phyloP scores from a whole-genome alignment of 805 yeast genomes.

The Starmerella etchellsii region DNA sequence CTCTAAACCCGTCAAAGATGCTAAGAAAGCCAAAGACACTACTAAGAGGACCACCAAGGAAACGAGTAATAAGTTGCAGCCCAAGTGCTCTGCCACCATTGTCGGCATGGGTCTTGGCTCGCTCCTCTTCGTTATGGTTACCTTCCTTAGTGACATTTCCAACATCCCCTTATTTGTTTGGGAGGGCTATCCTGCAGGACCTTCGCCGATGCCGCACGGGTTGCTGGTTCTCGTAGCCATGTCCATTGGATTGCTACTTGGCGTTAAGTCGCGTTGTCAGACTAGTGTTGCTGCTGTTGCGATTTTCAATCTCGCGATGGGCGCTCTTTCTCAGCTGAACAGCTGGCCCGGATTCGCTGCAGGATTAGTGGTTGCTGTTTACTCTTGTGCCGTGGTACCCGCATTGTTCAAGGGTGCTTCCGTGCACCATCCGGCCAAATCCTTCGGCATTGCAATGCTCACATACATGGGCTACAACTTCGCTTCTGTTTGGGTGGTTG shows the following conservation, averaged over 20 bases:
- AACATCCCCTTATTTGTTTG: conserved; percentile 89
- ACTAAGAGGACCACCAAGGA: background rate
- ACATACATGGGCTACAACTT: conserved; percentile 48
- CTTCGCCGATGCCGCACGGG: conserved; percentile 79
- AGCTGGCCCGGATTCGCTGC: conserved; percentile 72
- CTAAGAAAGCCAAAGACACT: background rate
- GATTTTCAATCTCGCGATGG: conserved; percentile 39
- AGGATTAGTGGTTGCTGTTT: conserved; percentile 48
- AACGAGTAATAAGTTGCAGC: background rate
- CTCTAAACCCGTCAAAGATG: background rate
- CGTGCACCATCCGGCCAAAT: conserved; percentile 40
- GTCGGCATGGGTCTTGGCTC: conserved; percentile 61
- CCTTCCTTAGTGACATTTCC: conserved; percentile 70
- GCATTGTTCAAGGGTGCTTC: conserved; percentile 45
- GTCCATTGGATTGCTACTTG: conserved; percentile 43
- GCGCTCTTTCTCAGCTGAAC: conserved; percentile 36
- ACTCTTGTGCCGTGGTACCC: conserved; percentile 51
- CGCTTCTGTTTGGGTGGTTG: conserved; percentile 93
- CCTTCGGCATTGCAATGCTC: conserved; percentile 31
- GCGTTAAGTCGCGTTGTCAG: conserved; percentile 27
- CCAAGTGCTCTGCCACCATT: conserved; percentile 26
- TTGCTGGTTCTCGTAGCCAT: conserved; percentile 45
- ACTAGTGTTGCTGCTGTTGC: conserved; percentile 29
- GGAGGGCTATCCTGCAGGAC: conserved; percentile 91
- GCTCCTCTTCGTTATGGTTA: conserved; percentile 54